Evolutionary conservation across 1,284 basidiomycete species (phyloP).

Genomic region (Cystobasidium pallidum): DNA sequence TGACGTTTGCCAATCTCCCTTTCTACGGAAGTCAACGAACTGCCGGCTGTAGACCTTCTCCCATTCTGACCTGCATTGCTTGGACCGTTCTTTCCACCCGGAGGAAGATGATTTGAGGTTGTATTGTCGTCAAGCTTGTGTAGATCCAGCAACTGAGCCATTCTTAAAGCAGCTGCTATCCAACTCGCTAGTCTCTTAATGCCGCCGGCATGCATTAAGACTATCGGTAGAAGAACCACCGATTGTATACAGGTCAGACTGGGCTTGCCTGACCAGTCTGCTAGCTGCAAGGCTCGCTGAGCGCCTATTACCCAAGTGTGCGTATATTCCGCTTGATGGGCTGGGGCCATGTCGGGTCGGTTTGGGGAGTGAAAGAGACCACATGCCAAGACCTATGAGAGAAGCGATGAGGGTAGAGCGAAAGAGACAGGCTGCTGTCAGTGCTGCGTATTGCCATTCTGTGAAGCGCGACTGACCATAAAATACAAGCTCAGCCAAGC

Average conservation of each 20-base stretch:
- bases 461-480: constrained; percentile 21
- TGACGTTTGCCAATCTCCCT: constrained; percentile 40
- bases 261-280: constrained; percentile 44
- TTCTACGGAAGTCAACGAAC: constrained; percentile 19
- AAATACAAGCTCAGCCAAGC: constrained; percentile 45
- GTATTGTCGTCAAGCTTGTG: constrained; percentile 41
- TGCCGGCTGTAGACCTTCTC: not conserved
- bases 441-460: no score
- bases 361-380: constrained; percentile 43
- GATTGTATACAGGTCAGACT: constrained; percentile 41
- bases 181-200: constrained; percentile 39
- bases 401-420: no score
- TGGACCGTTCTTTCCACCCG: not conserved
- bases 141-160: constrained; percentile 44
- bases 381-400: constrained; percentile 33
- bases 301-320: constrained; percentile 44
- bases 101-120: not conserved
- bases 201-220: constrained; percentile 43
- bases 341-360: constrained; percentile 21
- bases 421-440: no score
- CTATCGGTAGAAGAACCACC: constrained; percentile 36
- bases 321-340: constrained; percentile 44
- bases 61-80: constrained; percentile 1
- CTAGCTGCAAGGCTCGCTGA: constrained; percentile 36
- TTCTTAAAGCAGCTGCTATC: constrained; percentile 41